phyloP scores from a whole-genome alignment of 2,329 filamentous ascomycete species.

The Gliomastix tumulicola region DNA sequence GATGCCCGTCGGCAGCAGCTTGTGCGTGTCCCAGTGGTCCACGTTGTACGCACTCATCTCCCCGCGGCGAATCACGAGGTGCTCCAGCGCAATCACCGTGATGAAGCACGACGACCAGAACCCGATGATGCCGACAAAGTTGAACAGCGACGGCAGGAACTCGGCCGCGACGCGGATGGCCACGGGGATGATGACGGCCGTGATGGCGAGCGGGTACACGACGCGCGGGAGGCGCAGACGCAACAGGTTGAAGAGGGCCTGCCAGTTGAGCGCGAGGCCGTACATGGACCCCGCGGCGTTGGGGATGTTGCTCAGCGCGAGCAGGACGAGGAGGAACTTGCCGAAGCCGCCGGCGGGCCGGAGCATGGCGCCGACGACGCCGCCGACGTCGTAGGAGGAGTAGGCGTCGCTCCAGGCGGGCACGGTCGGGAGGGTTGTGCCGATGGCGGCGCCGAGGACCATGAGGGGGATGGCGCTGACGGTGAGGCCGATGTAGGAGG shows the following conservation, averaged over 20 bases:
- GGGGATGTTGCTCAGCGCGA: constrained; percentile 49
- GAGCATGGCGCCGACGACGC: constrained; percentile 54
- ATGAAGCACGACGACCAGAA: constrained; percentile 53
- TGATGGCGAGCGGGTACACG: constrained; percentile 50
- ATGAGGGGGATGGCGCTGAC: constrained; percentile 52
- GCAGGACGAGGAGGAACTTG: constrained; percentile 52
- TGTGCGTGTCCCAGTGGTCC: constrained; percentile 37
- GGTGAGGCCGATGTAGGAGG: constrained; percentile 48
- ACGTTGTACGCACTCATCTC: constrained; percentile 34
- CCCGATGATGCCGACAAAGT: constrained; percentile 49
- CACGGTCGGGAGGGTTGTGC: constrained; percentile 47
- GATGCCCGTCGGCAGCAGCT: constrained; percentile 34
- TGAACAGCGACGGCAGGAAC: constrained; percentile 51
- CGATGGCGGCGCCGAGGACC: constrained; percentile 58
- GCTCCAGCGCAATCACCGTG: constrained; percentile 39
- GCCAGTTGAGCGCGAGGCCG: constrained; percentile 57
- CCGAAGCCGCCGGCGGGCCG: constrained; percentile 51
- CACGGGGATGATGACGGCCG: constrained; percentile 51
- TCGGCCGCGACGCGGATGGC: constrained; percentile 41
- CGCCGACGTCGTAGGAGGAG: constrained; percentile 44
- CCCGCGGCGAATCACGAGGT: constrained; percentile 36
- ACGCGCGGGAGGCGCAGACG: constrained; percentile 47
- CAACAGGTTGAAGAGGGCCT: constrained; percentile 51
- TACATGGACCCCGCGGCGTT: constrained; percentile 55
- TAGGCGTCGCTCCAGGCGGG: constrained; percentile 48